These are phyloP conservation scores for Castanea sativa DNA, from an alignment of 306 rosid genomes.

Conservation along the genomic window DNA sequence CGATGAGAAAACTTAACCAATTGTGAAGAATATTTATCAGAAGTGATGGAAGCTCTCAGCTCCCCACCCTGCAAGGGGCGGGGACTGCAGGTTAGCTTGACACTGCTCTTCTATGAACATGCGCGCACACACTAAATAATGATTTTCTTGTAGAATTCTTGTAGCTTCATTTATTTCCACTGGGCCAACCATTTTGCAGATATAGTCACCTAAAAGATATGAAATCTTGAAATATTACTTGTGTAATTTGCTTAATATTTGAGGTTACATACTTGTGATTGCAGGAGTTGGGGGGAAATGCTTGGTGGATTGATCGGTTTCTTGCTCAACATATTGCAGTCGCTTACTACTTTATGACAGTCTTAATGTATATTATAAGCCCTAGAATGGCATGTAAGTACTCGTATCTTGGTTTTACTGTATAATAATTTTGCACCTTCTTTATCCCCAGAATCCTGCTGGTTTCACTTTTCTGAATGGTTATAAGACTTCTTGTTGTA, in stretches of 20 bases:
- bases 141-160: too few relatives aligned
- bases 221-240: conserved; percentile 5
- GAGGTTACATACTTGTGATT: conserved; percentile 24
- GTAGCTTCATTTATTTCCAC: too few relatives aligned
- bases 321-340: conserved; percentile 93
- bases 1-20: too few relatives aligned
- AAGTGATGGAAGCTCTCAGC: not conserved
- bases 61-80: too few relatives aligned
- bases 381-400: conserved; percentile 99
- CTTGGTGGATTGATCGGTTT: conserved; percentile 98
- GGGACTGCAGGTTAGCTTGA: too few relatives aligned
- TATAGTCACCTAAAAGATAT: not conserved
- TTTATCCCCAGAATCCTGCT: not conserved
- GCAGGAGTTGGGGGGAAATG: conserved; percentile 97
- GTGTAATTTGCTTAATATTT: conserved; percentile 7
- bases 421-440: conserved; percentile 8
- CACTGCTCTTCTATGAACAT: not conserved
- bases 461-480: conserved; percentile 8
- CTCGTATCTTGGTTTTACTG: conserved; percentile 12
- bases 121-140: not conserved
- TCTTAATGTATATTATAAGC: conserved; percentile 71
- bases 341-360: conserved; percentile 79
- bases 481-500: not conserved
- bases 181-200: not conserved
- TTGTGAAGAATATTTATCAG: not conserved